These are phyloP conservation scores for Candida anutae DNA, from an alignment of 1,139 yeast species.

Conservation along the genomic window DNA sequence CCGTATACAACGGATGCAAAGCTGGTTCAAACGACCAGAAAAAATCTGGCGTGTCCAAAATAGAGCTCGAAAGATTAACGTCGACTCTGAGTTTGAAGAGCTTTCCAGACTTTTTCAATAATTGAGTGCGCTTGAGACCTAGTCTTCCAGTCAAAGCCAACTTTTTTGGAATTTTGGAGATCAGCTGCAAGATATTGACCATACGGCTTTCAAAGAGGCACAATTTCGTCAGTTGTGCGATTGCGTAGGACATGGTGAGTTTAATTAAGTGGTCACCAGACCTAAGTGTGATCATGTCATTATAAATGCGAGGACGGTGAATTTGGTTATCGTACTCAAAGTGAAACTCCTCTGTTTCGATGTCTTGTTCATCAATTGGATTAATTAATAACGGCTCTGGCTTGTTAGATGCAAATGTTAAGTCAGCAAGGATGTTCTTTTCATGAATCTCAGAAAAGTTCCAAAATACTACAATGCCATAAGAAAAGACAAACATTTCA, in stretches of 20 bases:
- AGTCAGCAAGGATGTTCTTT: constrained; percentile 85
- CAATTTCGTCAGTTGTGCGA: constrained; percentile 90
- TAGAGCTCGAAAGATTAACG: constrained; percentile 84
- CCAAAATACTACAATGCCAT: constrained; percentile 97
- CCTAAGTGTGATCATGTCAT: constrained; percentile 86
- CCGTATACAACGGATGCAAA: constrained; percentile 81
- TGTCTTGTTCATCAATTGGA: constrained; percentile 81
- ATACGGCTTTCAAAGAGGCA: constrained; percentile 88
- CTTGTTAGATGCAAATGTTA: constrained; percentile 62
- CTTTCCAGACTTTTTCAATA: constrained; percentile 82
- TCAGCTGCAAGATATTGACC: constrained; percentile 76
- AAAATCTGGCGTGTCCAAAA: constrained; percentile 89
- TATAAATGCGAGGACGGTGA: constrained; percentile 81
- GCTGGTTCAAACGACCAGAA: constrained; percentile 98
- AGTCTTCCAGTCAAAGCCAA: constrained; percentile 84
- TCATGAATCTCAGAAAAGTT: constrained; percentile 90
- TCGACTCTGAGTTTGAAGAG: constrained; percentile 86
- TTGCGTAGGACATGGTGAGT: constrained; percentile 89
- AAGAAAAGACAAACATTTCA: constrained; percentile 80
- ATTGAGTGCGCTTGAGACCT: constrained; percentile 70
- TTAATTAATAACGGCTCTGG: constrained; percentile 50
- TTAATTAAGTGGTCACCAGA: constrained; percentile 91
- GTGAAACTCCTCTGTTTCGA: constrained; percentile 91
- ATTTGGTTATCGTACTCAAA: constrained; percentile 81
- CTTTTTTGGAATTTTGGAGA: constrained; percentile 80